Evolutionary conservation across 495 filamentous ascomycete genomes (phyloP), one percentile per base, ranked within the genome.

Genomic region (Neurospora tetraspora): DNA sequence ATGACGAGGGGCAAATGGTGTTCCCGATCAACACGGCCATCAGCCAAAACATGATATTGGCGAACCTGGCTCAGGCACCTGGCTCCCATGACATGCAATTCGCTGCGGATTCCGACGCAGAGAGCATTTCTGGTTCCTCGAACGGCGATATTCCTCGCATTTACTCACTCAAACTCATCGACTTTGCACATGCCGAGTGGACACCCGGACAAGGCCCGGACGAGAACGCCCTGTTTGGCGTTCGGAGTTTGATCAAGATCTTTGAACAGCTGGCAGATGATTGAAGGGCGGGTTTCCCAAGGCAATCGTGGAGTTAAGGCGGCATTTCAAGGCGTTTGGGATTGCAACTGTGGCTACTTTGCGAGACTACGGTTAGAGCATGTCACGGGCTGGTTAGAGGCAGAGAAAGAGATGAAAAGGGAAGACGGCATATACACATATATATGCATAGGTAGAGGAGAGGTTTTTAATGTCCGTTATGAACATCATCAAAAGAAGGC

Each of bases 131-230:
- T 27, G 47, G 20, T 14, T 59, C 47, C 53, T 65, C 53, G 14
- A 18, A 65, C 53, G 53, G 53, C 23, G 53, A 65, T 16, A 79
- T 87, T 23, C 93, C 93, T 1, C 89, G 90, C 76, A 89, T 96
- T 27, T 93, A 92, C 78, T 87, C 88, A 40, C 85, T 97, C 71
- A 96, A 96, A 78, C 82, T 99, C 75, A 98, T 99, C 74, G 96
- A 99, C 81, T 99, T 99, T 84, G 96, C 96, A 27, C 96, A 99
- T 83, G 95, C 96, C 23, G 81, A 83, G 37, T 99, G 93, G 92
- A 90, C 88, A 4, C 93, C 94, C 3, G 94, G 94, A 8, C 80
- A 91, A 75, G 96, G 94, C 0, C 92, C 92, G 1, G 96, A 99
- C 80, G 91, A 96, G 83, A 98, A 98, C 78, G 79, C 87, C 12